phyloP scores from a whole-genome alignment of 2,329 filamentous ascomycete genomes.

The Aureobasidium uvarum region DNA sequence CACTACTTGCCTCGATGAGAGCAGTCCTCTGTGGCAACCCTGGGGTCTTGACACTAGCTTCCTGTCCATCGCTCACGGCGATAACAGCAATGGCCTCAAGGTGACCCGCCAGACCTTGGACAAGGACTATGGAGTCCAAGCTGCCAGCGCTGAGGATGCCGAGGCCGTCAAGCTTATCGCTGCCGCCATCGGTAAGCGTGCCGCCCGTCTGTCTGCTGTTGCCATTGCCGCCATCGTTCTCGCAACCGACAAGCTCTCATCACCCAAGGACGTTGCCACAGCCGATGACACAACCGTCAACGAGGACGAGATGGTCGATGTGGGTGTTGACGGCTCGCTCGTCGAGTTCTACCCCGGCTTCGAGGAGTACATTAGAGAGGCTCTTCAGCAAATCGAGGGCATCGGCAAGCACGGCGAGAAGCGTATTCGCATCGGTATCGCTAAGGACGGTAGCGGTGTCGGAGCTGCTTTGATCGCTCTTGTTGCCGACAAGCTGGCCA shows the following conservation, averaged over 20 bases:
- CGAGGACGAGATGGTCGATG: constrained; percentile 73
- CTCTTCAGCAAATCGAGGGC: constrained; percentile 69
- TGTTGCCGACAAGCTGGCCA: constrained; percentile 65
- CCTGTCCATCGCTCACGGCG: constrained; percentile 80
- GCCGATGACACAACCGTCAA: constrained; percentile 37
- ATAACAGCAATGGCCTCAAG: constrained; percentile 68
- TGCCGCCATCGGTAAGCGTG: constrained; percentile 80
- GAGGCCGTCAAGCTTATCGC: constrained; percentile 82
- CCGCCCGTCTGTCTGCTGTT: constrained; percentile 82
- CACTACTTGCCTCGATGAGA: constrained; percentile 65
- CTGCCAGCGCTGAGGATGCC: constrained; percentile 77
- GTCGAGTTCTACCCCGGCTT: constrained; percentile 97
- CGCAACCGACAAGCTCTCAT: constrained; percentile 68
- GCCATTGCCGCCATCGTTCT: constrained; percentile 83
- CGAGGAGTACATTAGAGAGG: constrained; percentile 81
- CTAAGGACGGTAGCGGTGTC: constrained; percentile 95
- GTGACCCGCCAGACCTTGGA: constrained; percentile 76
- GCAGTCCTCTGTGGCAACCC: constrained; percentile 68
- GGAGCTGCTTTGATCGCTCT: constrained; percentile 93
- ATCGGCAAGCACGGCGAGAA: constrained; percentile 77
- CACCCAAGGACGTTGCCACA: constrained; percentile 38
- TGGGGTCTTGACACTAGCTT: constrained; percentile 93
- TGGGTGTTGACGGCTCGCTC: constrained; percentile 91
- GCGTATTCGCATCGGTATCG: constrained; percentile 89
- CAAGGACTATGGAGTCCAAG: constrained; percentile 70